phyloP scores from a whole-genome alignment of 495 filamentous ascomycete genomes.

The Baudoinia panamericana region DNA sequence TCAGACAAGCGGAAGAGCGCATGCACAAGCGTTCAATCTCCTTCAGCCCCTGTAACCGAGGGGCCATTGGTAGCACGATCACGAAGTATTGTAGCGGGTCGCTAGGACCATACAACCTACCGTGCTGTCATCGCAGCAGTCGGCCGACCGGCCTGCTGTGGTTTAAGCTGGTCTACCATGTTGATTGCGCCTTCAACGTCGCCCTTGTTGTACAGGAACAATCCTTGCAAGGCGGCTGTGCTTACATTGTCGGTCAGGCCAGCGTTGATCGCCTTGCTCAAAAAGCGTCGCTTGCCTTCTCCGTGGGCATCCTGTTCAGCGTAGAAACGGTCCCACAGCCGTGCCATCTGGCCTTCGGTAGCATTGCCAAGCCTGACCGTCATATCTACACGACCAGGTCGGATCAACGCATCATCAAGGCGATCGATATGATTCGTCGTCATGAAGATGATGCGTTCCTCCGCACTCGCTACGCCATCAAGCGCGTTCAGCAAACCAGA shows the following conservation, averaged over 20 bases:
- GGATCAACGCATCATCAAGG: constrained; percentile 75
- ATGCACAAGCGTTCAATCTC: constrained; percentile 1
- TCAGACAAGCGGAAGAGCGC: constrained; percentile 4
- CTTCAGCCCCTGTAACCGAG: too few species aligned
- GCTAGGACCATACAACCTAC: too few species aligned
- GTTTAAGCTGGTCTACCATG: constrained; percentile 47
- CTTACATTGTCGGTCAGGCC: constrained; percentile 52
- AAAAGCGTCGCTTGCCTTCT: constrained; percentile 36
- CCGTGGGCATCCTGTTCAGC: constrained; percentile 59
- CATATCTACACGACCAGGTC: constrained; percentile 89
- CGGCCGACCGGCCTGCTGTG: not conserved
- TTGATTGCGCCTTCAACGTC: constrained; percentile 75
- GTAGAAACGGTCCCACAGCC: constrained; percentile 94
- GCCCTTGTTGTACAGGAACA: constrained; percentile 89
- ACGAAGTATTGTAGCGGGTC: too few species aligned
- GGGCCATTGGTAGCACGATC: too few species aligned
- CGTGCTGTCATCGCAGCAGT: not conserved
- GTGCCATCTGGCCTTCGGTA: constrained; percentile 64
- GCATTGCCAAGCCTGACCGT: constrained; percentile 80
- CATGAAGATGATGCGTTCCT: constrained; percentile 84
- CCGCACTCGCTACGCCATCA: constrained; percentile 88
- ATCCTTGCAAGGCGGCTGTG: constrained; percentile 77
- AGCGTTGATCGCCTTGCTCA: constrained; percentile 38
- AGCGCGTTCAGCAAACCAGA: constrained; percentile 87
- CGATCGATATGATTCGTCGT: constrained; percentile 90